These are phyloP conservation scores for Fragaria iinumae DNA, from an alignment of 306 rosid genomes.

Conservation along the genomic window DNA sequence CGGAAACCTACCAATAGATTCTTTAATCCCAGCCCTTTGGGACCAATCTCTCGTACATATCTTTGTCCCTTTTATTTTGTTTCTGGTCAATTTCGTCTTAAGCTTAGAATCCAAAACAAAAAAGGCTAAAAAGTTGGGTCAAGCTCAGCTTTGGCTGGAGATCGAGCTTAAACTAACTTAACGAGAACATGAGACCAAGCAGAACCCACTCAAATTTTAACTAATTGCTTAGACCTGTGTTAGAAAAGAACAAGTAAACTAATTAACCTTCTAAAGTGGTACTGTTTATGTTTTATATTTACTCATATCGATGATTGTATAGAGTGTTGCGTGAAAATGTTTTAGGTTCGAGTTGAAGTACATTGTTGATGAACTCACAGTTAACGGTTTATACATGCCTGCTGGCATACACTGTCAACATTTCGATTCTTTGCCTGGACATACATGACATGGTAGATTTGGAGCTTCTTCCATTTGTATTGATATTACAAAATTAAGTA, in stretches of 20 bases:
- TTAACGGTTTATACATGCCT: too few relatives aligned
- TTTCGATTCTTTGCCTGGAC: not conserved
- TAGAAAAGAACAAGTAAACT: not conserved
- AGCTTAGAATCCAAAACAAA: slow-evolving; percentile 6
- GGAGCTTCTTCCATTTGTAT: not conserved
- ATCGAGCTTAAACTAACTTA: slow-evolving; percentile 13
- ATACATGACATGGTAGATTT: not conserved
- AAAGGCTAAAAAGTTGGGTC: not conserved
- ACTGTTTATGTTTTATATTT: not conserved
- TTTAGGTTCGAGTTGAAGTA: not conserved
- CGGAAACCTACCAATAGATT: slow-evolving; percentile 13
- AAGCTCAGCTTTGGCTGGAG: not conserved
- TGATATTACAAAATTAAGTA: not conserved
- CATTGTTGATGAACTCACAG: not conserved
- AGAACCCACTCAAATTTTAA: not conserved
- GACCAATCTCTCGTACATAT: not conserved
- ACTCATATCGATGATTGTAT: not conserved
- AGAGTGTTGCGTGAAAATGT: not conserved
- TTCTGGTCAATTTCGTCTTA: not conserved
- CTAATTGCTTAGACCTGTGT: not conserved
- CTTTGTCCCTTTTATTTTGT: not conserved
- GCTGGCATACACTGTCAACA: not conserved
- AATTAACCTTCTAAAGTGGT: not conserved
- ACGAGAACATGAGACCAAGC: slow-evolving; percentile 6
- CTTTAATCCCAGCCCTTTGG: not conserved